Evolutionary conservation across 805 yeast species (phyloP).

Genomic region (Hermanozyma aechmeae): DNA sequence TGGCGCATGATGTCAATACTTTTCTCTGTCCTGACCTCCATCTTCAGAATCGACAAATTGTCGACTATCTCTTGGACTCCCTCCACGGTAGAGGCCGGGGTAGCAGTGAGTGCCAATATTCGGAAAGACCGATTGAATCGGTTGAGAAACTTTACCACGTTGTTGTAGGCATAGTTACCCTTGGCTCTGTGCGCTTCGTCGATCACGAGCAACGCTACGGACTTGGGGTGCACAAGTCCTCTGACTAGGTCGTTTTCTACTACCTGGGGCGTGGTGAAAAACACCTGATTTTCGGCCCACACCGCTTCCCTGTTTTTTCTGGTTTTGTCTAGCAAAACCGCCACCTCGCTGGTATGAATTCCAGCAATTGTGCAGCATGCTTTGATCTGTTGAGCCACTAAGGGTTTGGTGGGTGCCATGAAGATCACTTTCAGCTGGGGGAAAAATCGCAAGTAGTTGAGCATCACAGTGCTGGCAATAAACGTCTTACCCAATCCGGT

Average conservation of each 20-base stretch:
- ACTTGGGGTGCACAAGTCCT: slow-evolving; percentile 70
- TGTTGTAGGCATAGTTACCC: slow-evolving; percentile 83
- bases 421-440: slow-evolving; percentile 70
- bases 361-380: slow-evolving; percentile 89
- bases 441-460: slow-evolving; percentile 85
- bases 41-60: slow-evolving; percentile 61
- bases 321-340: slow-evolving; percentile 61
- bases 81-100: slow-evolving; percentile 84
- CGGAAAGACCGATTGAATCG: slow-evolving; percentile 57
- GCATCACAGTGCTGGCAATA: slow-evolving; percentile 89
- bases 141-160: slow-evolving; percentile 57
- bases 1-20: slow-evolving; percentile 74
- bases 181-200: slow-evolving; percentile 96
- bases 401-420: slow-evolving; percentile 95
- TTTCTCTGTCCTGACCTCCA: slow-evolving; percentile 81
- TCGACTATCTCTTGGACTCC: slow-evolving; percentile 80
- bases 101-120: slow-evolving; percentile 84
- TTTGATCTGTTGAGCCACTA: slow-evolving; percentile 92
- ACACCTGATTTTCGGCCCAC: slow-evolving; percentile 73
- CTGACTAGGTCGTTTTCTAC: slow-evolving; percentile 79
- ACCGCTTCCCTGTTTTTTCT: slow-evolving; percentile 54
- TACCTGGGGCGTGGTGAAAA: slow-evolving; percentile 94
- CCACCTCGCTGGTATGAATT: slow-evolving; percentile 65
- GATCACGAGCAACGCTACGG: slow-evolving; percentile 65
- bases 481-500: slow-evolving; percentile 97